Evolutionary conservation across 331 rosid genomes (phyloP), one percentile per base, ranked within the genome.

Genomic region (Pyracantha coccinea): DNA sequence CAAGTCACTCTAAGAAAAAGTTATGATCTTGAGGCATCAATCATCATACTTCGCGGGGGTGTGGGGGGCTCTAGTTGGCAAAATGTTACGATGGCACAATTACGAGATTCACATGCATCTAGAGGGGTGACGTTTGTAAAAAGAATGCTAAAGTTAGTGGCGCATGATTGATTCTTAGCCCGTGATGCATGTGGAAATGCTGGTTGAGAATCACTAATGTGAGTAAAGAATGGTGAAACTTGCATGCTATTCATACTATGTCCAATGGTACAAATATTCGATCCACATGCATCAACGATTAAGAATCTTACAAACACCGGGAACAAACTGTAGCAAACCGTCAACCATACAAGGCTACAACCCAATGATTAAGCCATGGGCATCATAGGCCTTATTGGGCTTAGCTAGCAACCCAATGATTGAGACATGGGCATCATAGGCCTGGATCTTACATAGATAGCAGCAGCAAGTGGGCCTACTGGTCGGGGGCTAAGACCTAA

Each of bases 1-100:
- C 45, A 6, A 12, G 19, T 29, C 69, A 38, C 63, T n/a, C n/a
- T 24, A 66, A 71, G 55, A 2, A 77, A 38, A 63, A 72, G 81
- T 63, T 29, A 62, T 38, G 68, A 75, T 38, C 50, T 68, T 17
- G 68, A 78, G 53, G 74, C 71, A 67, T 63, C 71, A 35, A 25
- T 66, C 54, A 84, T 76, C 82, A 79, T 75, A 24, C 8, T 63
- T 58, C 68, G 65, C 7, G 65, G 50, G 47, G 54, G 21, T 2
- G 13, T 35, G 44, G 44, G 44, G 44, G 44, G 1, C 13, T 35
- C 13, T 35, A 9, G 44, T 35, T 35, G 0, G 44, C 44, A 35
- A 35, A 35, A 35, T 35, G 44, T 35, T 35, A 35, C 0, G 13
- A 13, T 4, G 9, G 4, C 14, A 9, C 4, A 4, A 38, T 38